A percentile compares a stretch with the other conserved stretches of the same genome.
Evolutionary conservation across 164 flowering plant genomes (phyloP).

Genomic region (Malania oleifera): DNA sequence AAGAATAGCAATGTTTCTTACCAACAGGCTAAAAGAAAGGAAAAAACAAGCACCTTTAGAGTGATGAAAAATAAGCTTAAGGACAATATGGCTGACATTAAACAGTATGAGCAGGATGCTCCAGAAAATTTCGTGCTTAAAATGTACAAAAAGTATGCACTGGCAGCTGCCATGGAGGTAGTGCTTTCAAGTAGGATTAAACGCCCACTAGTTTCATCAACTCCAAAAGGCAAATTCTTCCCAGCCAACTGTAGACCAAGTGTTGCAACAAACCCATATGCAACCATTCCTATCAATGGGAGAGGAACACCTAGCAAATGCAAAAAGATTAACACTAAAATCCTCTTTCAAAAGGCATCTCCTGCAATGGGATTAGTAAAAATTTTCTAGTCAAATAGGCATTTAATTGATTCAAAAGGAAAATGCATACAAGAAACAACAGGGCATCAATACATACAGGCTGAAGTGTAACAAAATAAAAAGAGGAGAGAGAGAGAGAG

Average conservation of each 20-base stretch:
- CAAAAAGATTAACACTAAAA: constrained; percentile 32
- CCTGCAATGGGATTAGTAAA: constrained; percentile 15
- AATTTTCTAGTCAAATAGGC: constrained; percentile 8
- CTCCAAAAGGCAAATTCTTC: constrained; percentile 43
- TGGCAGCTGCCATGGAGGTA: constrained; percentile 86
- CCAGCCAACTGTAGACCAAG: constrained; percentile 54
- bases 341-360: constrained; percentile 22
- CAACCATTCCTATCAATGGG: constrained; percentile 78
- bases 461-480: no score
- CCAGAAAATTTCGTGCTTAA: constrained; percentile 67
- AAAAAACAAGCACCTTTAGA: constrained; percentile 47
- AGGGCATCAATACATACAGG: no score
- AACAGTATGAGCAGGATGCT: constrained; percentile 73
- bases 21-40: neutral
- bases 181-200: constrained; percentile 57
- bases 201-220: constrained; percentile 52
- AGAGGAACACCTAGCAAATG: constrained; percentile 85
- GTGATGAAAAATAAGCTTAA: constrained; percentile 64
- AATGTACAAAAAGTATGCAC: constrained; percentile 81
- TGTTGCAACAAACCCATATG: constrained; percentile 63
- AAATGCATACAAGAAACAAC: no score
- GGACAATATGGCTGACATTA: constrained; percentile 59
- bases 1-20: neutral
- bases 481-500: no score
- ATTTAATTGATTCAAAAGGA: neutral